A percentile compares a stretch with the other conserved stretches of the same genome.
Evolutionary conservation across 2,329 filamentous ascomycete genomes (phyloP).

Genomic region (Penicillium brevicompactum): DNA sequence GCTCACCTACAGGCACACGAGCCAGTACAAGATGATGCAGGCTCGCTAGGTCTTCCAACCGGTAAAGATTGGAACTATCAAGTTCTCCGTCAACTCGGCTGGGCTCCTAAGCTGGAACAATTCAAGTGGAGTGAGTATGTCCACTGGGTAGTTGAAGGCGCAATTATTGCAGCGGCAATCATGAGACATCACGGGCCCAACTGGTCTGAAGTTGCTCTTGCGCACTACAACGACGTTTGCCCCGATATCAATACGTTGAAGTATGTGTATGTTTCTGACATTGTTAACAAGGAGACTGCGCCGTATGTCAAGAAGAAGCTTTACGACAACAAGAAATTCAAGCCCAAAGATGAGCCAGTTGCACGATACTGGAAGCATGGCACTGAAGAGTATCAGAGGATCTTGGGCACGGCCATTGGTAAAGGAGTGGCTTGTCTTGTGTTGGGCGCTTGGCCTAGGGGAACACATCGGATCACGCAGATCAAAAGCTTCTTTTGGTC

Average conservation of each 20-base stretch:
- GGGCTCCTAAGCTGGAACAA: neutral
- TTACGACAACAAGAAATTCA: neutral
- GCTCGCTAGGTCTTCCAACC: neutral
- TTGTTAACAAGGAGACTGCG: neutral
- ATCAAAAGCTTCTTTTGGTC: neutral
- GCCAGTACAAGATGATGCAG: neutral
- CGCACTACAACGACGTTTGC: neutral
- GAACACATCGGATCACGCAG: neutral
- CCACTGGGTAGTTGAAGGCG: neutral
- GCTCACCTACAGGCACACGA: neutral
- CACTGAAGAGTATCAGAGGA: neutral
- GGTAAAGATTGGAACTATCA: neutral
- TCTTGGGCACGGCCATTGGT: neutral
- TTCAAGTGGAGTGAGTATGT: neutral
- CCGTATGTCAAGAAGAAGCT: neutral
- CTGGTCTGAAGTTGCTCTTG: slow-evolving; percentile 1
- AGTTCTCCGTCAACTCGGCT: neutral
- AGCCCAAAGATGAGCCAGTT: neutral
- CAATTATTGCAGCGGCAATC: neutral
- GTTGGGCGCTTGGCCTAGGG: neutral
- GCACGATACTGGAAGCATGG: neutral
- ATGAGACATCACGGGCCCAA: neutral
- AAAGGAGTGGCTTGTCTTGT: neutral
- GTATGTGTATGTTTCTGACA: neutral
- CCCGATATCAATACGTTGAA: neutral